Evolutionary conservation across 225 moss, liverwort and hornwort species (phyloP).

Genomic region (Lunularia cruciata): DNA sequence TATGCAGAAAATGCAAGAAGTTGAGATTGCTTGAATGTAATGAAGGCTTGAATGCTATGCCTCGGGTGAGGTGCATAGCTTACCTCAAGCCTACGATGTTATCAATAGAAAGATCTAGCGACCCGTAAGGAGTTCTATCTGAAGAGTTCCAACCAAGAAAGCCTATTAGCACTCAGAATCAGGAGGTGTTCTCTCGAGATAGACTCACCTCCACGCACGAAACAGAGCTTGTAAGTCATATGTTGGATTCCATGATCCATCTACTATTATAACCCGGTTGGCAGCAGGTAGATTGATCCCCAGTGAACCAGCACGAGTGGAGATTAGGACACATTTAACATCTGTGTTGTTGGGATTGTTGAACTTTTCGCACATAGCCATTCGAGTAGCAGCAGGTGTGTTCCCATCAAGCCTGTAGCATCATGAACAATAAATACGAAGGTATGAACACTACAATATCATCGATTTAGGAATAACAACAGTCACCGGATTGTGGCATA

Average conservation of each 20-base stretch:
- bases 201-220: constrained; percentile 88
- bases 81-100: too few species aligned
- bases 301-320: constrained; percentile 89
- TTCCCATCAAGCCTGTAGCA: constrained; percentile 81
- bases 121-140: background rate
- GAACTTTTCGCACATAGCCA: constrained; percentile 80
- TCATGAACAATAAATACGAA: too few species aligned
- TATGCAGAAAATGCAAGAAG: too few species aligned
- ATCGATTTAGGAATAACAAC: background rate
- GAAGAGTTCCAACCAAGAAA: background rate
- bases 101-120: background rate
- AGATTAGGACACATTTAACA: constrained; percentile 84
- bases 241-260: constrained; percentile 99
- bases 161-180: background rate
- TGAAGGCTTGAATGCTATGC: too few species aligned
- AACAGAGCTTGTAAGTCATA: constrained; percentile 97
- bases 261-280: constrained; percentile 93
- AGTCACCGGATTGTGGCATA: too few species aligned
- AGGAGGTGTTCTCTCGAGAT: background rate
- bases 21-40: too few species aligned
- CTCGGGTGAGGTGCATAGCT: too few species aligned
- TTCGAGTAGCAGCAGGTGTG: constrained; percentile 67
- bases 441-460: too few species aligned
- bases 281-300: constrained; percentile 97
- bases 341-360: constrained; percentile 68